Conservation (phyloP, 148 eudicot genomes). For the Rhododendron molle region DNA sequence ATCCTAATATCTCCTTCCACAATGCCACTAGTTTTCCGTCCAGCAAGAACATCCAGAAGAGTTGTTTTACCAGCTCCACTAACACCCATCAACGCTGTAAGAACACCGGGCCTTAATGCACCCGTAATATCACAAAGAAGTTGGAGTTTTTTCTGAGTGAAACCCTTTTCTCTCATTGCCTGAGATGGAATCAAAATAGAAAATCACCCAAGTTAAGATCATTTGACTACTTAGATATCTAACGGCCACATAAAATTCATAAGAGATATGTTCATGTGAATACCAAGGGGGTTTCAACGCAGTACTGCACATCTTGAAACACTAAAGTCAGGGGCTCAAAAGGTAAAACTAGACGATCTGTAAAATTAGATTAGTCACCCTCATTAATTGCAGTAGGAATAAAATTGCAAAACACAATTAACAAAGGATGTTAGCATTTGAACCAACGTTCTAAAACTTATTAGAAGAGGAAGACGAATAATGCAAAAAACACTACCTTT, state of each 20-base stretch:
- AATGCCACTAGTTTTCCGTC: constrained; percentile 78
- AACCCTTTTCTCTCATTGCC: constrained; percentile 72
- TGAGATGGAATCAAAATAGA: constrained; percentile 18
- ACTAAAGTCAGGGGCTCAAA: constrained; percentile 56
- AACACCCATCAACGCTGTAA: constrained; percentile 88
- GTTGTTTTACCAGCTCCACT: constrained; percentile 97
- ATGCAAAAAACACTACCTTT: constrained; percentile 28
- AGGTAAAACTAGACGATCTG: constrained; percentile 76
- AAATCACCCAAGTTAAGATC: not conserved
- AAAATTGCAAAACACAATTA: not conserved
- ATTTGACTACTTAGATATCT: not conserved
- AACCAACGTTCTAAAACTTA: not conserved
- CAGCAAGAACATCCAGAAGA: constrained; percentile 85
- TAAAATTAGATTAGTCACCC: constrained; percentile 10
- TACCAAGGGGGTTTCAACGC: constrained; percentile 66
- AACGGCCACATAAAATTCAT: not conserved
- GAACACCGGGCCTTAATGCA: constrained; percentile 75
- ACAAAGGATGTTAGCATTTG: not conserved
- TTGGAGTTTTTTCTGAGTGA: constrained; percentile 48
- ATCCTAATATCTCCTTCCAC: constrained; percentile 67
- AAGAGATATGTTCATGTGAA: constrained; percentile 1
- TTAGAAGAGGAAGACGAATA: not conserved
- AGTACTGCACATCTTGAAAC: constrained; percentile 69
- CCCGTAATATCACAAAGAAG: constrained; percentile 65
- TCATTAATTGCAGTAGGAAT: not conserved